phyloP scores from a whole-genome alignment of 2,329 filamentous ascomycete genomes.

The Fulvia fulva region DNA sequence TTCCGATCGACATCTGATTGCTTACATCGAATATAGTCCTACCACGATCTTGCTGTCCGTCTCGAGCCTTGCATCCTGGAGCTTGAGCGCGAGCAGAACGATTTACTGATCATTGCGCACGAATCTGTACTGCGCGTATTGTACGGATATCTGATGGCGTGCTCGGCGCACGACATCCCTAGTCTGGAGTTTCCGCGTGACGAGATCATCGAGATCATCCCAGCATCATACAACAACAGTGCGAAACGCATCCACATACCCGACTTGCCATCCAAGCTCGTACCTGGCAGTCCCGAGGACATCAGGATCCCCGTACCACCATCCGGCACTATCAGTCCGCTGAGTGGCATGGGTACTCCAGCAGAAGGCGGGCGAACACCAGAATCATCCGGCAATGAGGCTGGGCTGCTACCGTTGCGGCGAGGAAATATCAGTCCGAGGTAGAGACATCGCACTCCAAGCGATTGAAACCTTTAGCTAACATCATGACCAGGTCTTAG shows the following conservation, averaged over 20 bases:
- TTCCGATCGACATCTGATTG: not conserved
- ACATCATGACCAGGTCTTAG: slow-evolving; percentile 2
- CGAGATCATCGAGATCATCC: slow-evolving; percentile 98
- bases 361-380: slow-evolving; percentile 12
- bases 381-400: slow-evolving; percentile 10
- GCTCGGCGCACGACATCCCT: slow-evolving; percentile 90
- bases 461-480: not conserved
- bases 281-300: slow-evolving; percentile 75
- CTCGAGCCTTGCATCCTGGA: slow-evolving; percentile 97
- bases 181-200: slow-evolving; percentile 89
- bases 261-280: slow-evolving; percentile 58
- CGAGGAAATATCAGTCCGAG: slow-evolving; percentile 7
- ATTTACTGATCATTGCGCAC: slow-evolving; percentile 96
- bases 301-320: slow-evolving; percentile 71
- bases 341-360: slow-evolving; percentile 38
- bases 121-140: slow-evolving; percentile 95
- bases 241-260: slow-evolving; percentile 87
- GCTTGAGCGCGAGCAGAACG: slow-evolving; percentile 92
- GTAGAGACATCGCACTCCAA: not conserved
- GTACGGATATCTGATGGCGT: slow-evolving; percentile 98
- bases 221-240: slow-evolving; percentile 94
- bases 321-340: slow-evolving; percentile 35
- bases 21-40: slow-evolving; percentile 60
- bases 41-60: slow-evolving; percentile 96
- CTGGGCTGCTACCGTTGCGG: slow-evolving; percentile 7